phyloP scores from a whole-genome alignment of 1,284 basidiomycete species.

The Amylostereum chailletii region DNA sequence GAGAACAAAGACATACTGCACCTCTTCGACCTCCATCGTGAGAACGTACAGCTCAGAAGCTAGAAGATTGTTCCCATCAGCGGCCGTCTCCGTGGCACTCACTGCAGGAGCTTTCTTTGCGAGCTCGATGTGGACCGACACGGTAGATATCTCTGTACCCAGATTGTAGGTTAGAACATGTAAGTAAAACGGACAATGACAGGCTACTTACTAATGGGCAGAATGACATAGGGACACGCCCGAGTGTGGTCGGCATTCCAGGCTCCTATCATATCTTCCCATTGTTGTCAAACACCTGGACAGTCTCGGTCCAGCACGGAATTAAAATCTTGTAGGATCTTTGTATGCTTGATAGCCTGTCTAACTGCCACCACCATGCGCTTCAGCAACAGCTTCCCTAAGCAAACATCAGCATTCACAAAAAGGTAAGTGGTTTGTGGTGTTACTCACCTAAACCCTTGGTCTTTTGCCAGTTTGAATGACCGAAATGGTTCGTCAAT shows the following conservation, averaged over 20 bases:
- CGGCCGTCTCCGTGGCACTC: no score
- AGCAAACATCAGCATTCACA: no score
- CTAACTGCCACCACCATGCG: not conserved
- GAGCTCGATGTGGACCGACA: no score
- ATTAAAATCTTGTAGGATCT: not conserved
- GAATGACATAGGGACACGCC: conserved; percentile 7
- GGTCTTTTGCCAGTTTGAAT: no score
- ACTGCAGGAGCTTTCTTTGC: no score
- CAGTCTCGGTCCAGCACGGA: not conserved
- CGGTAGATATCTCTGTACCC: no score
- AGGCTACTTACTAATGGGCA: not conserved
- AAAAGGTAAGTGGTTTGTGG: no score
- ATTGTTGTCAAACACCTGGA: not conserved
- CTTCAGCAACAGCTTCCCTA: no score
- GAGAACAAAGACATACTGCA: not conserved
- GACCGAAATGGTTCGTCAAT: no score
- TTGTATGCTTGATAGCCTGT: not conserved
- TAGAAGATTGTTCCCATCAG: no score
- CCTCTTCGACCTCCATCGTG: not conserved
- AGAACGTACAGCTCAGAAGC: not conserved
- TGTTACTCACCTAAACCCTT: no score
- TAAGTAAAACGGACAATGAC: not conserved
- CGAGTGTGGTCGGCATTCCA: conserved; percentile 6
- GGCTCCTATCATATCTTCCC: conserved; percentile 2
- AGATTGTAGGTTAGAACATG: not conserved